Evolutionary conservation across 495 filamentous ascomycete species (phyloP), one percentile per base, ranked within the genome.

Genomic region (Parathielavia appendiculata): DNA sequence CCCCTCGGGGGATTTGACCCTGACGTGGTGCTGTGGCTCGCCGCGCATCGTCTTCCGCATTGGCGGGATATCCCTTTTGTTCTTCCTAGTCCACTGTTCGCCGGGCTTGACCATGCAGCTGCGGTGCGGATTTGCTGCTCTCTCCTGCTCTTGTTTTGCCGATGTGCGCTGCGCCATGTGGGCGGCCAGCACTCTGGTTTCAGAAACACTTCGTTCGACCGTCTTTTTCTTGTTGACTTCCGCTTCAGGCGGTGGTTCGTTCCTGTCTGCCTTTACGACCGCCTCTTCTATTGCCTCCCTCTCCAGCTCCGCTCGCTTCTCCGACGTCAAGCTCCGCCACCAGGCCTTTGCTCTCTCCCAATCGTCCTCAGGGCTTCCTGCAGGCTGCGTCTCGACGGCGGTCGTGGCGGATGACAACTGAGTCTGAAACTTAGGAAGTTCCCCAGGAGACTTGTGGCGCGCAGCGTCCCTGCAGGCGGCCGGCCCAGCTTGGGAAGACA

Each of bases 321-420:
- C 77, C 17, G 77, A 74, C 36, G 76, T 81, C n/a, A 89, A 70
- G 39, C 78, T 78, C 43, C 76, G 79, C 86, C 83, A 88, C 62
- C 83, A 87, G 4, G 78, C 75, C 65, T 85, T 86, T 17, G 81
- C 79, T 56, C 71, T 71, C 39, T 84, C 78, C 86, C 84, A 87
- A 39, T 82, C 83, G 62, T 77, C 72, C 49, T 74, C 69, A 3
- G 66, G 39, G 2, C 11, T 26, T 44, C 44, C 53, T 3, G 35
- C 14, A n/a, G 45, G 17, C 52, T 63, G 56, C 59, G 65, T 40
- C 19, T 59, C 59, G 23, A 61, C 62, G 17, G 52, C 54, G 1
- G 63, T 59, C 1, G 61, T 56, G 11, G 61, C 59, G 1, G 60
- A 45, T 3, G 63, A 54, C 11, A 60, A 16, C 12, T 59, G 54